These are phyloP conservation scores for Pyrrhoderma lamaoense DNA, from an alignment of 1,284 basidiomycete species.

Conservation along the genomic window DNA sequence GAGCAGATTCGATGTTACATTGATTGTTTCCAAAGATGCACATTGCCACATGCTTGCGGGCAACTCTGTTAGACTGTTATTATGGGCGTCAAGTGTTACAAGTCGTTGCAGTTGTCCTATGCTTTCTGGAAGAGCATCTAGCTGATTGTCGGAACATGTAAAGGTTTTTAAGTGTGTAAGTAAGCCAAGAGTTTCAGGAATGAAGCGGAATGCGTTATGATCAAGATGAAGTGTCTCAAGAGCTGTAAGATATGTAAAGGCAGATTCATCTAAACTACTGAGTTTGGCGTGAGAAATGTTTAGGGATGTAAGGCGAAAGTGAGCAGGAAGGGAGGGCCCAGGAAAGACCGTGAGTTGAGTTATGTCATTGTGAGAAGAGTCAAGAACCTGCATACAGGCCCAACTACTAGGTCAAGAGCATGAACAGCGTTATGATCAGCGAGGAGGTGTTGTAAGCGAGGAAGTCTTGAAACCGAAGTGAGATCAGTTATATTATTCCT, in stretches of 20 bases:
- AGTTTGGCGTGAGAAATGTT: slow-evolving; percentile 92
- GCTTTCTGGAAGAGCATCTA: slow-evolving; percentile 70
- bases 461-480: slow-evolving; percentile 60
- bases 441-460: slow-evolving; percentile 57
- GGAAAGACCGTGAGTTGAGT: slow-evolving; percentile 70
- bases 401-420: slow-evolving; percentile 71
- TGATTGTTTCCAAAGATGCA: slow-evolving; percentile 65
- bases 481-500: slow-evolving; percentile 79
- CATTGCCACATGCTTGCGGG: slow-evolving; percentile 84
- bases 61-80: slow-evolving; percentile 82
- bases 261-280: slow-evolving; percentile 71
- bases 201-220: slow-evolving; percentile 80
- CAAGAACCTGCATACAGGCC: slow-evolving; percentile 55
- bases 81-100: slow-evolving; percentile 80
- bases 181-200: slow-evolving; percentile 78
- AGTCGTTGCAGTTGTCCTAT: slow-evolving; percentile 77
- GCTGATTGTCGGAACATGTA: slow-evolving; percentile 86
- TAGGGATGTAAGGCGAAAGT: slow-evolving; percentile 70
- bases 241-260: slow-evolving; percentile 68
- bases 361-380: slow-evolving; percentile 76
- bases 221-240: slow-evolving; percentile 70
- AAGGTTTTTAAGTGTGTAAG: slow-evolving; percentile 68
- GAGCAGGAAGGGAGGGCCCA: slow-evolving; percentile 43
- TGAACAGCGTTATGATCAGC: slow-evolving; percentile 82
- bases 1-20: slow-evolving; percentile 86